Evolutionary conservation across 2,329 filamentous ascomycete species (phyloP), one percentile per base, ranked within the genome.

Genomic region (Nothopassalora personata): DNA sequence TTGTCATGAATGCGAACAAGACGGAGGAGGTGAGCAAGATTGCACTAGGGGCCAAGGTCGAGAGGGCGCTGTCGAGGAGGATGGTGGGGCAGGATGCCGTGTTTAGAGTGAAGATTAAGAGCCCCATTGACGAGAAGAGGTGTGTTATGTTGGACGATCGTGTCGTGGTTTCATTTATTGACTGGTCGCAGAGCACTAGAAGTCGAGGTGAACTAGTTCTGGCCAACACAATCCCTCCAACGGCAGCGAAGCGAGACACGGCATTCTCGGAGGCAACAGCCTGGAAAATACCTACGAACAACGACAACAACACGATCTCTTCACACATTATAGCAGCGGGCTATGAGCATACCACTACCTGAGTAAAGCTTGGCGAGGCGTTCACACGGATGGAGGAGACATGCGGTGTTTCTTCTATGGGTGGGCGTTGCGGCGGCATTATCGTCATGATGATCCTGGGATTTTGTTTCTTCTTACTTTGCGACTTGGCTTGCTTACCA

Each of bases 61-160:
- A 96, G 73, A 86, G 92, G 61, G 91, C 92, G 23, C 84, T 97
- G 57, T 88, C 88, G 66, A 83, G 91, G 66, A 85, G 92, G 70
- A 94, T 96, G 91, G 88, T 84, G 30, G 79, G 89, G 66, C 92
- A 97, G 75, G 92, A 97, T 70, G 92, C 92, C 65, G 87, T 90
- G 74, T 92, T 94, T 81, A 59, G 48, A 50, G 55, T 56, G 3
- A 70, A 70, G 64, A 67, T 65, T 60, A 48, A 61, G 23, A n/a
- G 36, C 34, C 54, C 58, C 13, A 51, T 64, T 31, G 60, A 64
- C 45, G 64, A 66, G 59, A 66, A 66, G 59, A 60, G 56, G 31
- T 51, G 49, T 18, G 49, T 15, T 43, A 18, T 28, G 3, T 11
- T 13, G n/a, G 34, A 6, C 23, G 9, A 10, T 18, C 13, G n/a